These are phyloP conservation scores for Arachis hypogaea DNA, from an alignment of 306 rosid genomes.

Conservation along the genomic window DNA sequence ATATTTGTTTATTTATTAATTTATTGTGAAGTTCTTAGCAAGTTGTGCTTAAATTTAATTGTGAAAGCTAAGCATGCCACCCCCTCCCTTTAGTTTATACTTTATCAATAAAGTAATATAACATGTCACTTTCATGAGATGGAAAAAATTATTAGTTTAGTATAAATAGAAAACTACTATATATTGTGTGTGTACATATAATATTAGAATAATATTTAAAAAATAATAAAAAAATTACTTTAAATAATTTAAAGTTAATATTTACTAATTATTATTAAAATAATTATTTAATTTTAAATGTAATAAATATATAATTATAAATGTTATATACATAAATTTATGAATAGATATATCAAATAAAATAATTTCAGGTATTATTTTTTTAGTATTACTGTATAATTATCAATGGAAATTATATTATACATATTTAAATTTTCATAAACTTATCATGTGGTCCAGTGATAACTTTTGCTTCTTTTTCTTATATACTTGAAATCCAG, in stretches of 20 bases:
- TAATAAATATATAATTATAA: too few species aligned
- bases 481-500: neutral
- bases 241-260: too few species aligned
- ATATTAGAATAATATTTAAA: neutral
- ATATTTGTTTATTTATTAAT: neutral
- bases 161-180: neutral
- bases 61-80: conserved; percentile 13
- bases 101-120: neutral
- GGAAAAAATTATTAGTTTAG: neutral
- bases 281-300: too few species aligned
- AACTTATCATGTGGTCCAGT: neutral
- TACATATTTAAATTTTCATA: neutral
- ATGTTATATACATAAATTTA: too few species aligned
- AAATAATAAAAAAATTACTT: too few species aligned
- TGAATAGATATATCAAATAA: too few species aligned
- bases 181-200: too few species aligned
- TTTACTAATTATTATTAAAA: too few species aligned
- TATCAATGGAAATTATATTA: too few species aligned
- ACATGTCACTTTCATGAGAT: conserved; percentile 5
- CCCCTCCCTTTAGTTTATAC: neutral
- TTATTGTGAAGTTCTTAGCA: conserved; percentile 17
- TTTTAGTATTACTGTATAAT: too few species aligned
- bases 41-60: conserved; percentile 20
- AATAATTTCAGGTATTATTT: too few species aligned
- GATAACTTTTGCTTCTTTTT: neutral